phyloP scores from a whole-genome alignment of 148 eudicot genomes.

The Amaranthus cruentus region DNA sequence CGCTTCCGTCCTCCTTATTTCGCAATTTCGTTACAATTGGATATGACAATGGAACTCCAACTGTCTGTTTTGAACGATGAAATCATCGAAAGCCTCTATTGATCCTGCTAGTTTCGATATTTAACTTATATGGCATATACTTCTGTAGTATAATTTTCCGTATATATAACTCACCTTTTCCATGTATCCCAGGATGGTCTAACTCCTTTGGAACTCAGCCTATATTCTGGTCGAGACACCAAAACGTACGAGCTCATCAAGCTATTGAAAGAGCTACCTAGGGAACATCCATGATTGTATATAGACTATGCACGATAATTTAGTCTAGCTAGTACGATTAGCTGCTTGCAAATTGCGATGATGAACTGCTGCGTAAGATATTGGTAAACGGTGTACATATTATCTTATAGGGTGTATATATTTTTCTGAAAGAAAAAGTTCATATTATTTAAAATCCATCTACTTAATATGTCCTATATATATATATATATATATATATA shows the following conservation, averaged over 20 bases:
- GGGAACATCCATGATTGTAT: slow-evolving; percentile 24
- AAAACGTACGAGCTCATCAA: slow-evolving; percentile 79
- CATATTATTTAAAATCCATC: no score
- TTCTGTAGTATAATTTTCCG: background rate
- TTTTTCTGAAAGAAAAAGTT: no score
- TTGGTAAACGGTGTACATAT: no score
- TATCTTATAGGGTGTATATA: no score
- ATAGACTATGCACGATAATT: background rate
- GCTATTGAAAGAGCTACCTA: slow-evolving; percentile 57
- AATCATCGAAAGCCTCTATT: background rate
- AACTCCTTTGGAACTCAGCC: slow-evolving; percentile 75
- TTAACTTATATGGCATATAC: background rate
- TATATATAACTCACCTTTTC: background rate
- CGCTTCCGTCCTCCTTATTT: background rate
- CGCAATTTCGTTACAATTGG: background rate
- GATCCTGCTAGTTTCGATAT: background rate
- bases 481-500: no score
- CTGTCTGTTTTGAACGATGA: background rate
- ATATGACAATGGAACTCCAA: background rate
- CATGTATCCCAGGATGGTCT: slow-evolving; percentile 53
- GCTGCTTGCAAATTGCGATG: background rate
- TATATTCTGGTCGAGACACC: slow-evolving; percentile 60
- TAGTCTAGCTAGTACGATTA: no score
- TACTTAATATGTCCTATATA: no score
- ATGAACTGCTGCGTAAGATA: background rate